Evolutionary conservation across 2,329 filamentous ascomycete genomes (phyloP).

Genomic region (Aspergillus japonicus): DNA sequence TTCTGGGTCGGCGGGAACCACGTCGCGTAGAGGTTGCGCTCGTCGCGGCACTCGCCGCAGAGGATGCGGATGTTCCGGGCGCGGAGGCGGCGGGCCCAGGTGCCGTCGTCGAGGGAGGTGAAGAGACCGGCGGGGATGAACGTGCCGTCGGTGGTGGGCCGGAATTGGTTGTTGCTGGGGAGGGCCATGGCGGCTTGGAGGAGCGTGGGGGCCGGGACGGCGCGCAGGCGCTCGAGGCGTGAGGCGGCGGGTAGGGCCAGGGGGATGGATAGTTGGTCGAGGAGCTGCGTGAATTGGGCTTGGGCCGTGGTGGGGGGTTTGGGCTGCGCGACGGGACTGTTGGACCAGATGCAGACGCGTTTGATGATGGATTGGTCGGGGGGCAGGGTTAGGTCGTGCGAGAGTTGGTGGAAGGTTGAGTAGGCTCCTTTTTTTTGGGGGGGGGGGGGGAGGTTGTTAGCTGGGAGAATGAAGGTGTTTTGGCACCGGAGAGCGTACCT

Average conservation of each 20-base stretch:
- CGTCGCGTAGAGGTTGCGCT: conserved; percentile 52
- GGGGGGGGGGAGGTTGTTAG: too few species aligned
- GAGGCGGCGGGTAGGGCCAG: conserved; percentile 37
- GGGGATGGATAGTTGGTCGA: conserved; percentile 47
- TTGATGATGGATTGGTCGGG: conserved; percentile 44
- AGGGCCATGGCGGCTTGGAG: conserved; percentile 46
- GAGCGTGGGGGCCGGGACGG: conserved; percentile 39
- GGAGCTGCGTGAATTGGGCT: conserved; percentile 53
- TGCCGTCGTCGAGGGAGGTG: conserved; percentile 48
- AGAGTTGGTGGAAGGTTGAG: conserved; percentile 57
- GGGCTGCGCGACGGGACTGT: conserved; percentile 54
- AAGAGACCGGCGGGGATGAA: conserved; percentile 51
- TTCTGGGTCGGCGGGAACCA: conserved; percentile 50
- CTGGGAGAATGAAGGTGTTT: background rate
- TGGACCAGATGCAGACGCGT: conserved; percentile 55
- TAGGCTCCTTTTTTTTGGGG: conserved; percentile 53
- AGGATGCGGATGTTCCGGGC: conserved; percentile 50
- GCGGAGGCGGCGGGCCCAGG: conserved; percentile 48
- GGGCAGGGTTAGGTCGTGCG: conserved; percentile 49
- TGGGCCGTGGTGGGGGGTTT: conserved; percentile 50
- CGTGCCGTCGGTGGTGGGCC: conserved; percentile 50
- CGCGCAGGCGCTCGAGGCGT: conserved; percentile 49
- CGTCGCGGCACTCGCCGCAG: conserved; percentile 56
- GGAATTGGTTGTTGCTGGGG: conserved; percentile 53
- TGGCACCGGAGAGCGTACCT: conserved; percentile 27